Percentiles rank a stretch among this genome's conserved stretches.
These are phyloP conservation scores for Pterocarpus santalinus DNA, from an alignment of 306 rosid species.

Conservation along the genomic window DNA sequence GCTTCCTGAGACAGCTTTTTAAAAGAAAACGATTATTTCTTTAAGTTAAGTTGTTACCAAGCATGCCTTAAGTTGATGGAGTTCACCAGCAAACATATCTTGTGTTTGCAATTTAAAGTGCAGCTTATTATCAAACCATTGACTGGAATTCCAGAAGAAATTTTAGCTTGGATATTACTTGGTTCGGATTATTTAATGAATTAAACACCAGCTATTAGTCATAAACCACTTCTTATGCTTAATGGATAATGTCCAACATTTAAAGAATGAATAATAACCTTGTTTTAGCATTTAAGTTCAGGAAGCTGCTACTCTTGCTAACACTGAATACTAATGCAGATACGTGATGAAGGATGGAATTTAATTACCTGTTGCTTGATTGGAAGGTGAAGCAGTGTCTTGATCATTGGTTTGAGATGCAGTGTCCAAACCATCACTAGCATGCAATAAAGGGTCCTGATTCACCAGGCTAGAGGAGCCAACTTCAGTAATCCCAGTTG, in stretches of 20 bases:
- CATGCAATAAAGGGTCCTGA: not conserved
- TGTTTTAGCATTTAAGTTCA: not conserved
- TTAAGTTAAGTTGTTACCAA: too few species aligned
- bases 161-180: not conserved
- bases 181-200: slow-evolving; percentile 4
- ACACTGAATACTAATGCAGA: not conserved
- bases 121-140: not conserved
- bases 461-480: slow-evolving; percentile 33
- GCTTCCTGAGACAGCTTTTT: too few species aligned
- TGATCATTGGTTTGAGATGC: slow-evolving; percentile 45
- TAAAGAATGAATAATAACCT: slow-evolving; percentile 19
- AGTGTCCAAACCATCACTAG: slow-evolving; percentile 28
- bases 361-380: slow-evolving; percentile 40
- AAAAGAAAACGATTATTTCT: too few species aligned
- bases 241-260: not conserved
- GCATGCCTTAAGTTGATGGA: too few species aligned
- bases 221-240: not conserved
- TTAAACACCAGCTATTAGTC: not conserved
- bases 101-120: not conserved
- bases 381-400: slow-evolving; percentile 26
- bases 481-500: slow-evolving; percentile 47
- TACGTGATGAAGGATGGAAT: not conserved
- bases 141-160: not conserved
- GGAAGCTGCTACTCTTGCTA: slow-evolving; percentile 9
- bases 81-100: too few species aligned